Conservation (phyloP, 2,329 filamentous ascomycete genomes). For the Aspergillus cejpii region DNA sequence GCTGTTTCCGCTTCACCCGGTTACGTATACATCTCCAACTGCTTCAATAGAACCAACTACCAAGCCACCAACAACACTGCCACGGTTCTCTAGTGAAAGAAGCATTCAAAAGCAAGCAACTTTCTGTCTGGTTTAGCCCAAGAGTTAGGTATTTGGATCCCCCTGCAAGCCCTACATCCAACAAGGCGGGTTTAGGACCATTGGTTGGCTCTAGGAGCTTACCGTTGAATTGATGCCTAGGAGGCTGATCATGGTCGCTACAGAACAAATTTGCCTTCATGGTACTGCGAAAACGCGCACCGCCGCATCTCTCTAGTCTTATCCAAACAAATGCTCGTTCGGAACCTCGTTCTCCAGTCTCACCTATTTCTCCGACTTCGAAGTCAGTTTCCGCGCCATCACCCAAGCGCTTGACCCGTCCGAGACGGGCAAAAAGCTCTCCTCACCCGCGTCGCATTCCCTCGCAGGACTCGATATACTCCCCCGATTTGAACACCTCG, state of each 20-base stretch:
- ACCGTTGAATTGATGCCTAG: slow-evolving; percentile 10
- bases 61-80: slow-evolving; percentile 2
- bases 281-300: slow-evolving; percentile 37
- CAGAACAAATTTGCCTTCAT: slow-evolving; percentile 25
- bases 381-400: slow-evolving; percentile 25
- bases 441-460: slow-evolving; percentile 22
- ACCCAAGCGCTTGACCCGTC: slow-evolving; percentile 24
- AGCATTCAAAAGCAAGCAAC: background rate
- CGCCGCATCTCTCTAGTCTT: slow-evolving; percentile 32
- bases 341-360: slow-evolving; percentile 32
- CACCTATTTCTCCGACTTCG: slow-evolving; percentile 29
- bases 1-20: slow-evolving; percentile 3
- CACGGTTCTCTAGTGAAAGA: slow-evolving; percentile 4
- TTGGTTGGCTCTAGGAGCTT: slow-evolving; percentile 6
- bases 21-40: slow-evolving; percentile 14
- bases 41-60: slow-evolving; percentile 7
- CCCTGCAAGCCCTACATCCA: background rate
- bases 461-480: slow-evolving; percentile 31
- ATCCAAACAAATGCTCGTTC: slow-evolving; percentile 26
- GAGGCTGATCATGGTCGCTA: slow-evolving; percentile 4
- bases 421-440: slow-evolving; percentile 24
- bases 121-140: no score
- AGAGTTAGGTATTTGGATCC: no score
- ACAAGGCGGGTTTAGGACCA: background rate
- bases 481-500: slow-evolving; percentile 35